Conservation (phyloP, 2,329 filamentous ascomycete genomes). For the Podosphaera fusca region DNA sequence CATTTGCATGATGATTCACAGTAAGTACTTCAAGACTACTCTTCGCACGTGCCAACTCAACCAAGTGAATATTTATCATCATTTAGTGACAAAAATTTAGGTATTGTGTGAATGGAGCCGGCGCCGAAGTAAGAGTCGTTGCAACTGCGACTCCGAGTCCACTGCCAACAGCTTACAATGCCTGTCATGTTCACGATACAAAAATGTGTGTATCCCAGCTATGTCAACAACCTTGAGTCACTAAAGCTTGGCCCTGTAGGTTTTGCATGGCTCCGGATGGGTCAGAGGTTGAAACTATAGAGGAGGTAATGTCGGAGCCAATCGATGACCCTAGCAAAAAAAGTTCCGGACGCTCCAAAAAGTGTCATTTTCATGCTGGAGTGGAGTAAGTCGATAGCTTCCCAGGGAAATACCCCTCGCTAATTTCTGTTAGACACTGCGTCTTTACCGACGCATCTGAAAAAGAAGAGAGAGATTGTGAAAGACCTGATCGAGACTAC, state of each 20-base stretch:
- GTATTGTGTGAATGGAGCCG: slow-evolving; percentile 20
- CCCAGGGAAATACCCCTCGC: slow-evolving; percentile 4
- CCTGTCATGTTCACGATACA: slow-evolving; percentile 36
- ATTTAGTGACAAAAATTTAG: slow-evolving; percentile 10
- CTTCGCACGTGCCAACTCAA: background rate
- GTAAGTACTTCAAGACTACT: background rate
- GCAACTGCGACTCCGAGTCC: slow-evolving; percentile 28
- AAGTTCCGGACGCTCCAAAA: slow-evolving; percentile 15
- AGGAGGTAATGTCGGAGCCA: slow-evolving; percentile 5
- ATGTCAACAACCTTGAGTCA: background rate
- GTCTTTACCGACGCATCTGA: slow-evolving; percentile 3
- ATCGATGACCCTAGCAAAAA: slow-evolving; percentile 7
- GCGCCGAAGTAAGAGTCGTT: slow-evolving; percentile 21
- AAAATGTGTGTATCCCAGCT: slow-evolving; percentile 25
- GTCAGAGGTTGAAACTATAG: slow-evolving; percentile 33
- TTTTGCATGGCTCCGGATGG: slow-evolving; percentile 38
- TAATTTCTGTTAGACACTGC: slow-evolving; percentile 10
- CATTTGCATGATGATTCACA: background rate
- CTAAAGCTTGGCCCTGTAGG: slow-evolving; percentile 17
- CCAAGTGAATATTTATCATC: background rate
- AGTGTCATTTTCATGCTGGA: slow-evolving; percentile 54
- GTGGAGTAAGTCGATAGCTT: slow-evolving; percentile 33
- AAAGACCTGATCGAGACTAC: slow-evolving; percentile 32
- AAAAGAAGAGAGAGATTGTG: slow-evolving; percentile 20
- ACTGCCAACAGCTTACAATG: slow-evolving; percentile 36